Percentiles rank a stretch among this genome's conserved stretches.
These are phyloP conservation scores for Pascua sp. DNA, from an alignment of 1,284 basidiomycete genomes.

Conservation along the genomic window DNA sequence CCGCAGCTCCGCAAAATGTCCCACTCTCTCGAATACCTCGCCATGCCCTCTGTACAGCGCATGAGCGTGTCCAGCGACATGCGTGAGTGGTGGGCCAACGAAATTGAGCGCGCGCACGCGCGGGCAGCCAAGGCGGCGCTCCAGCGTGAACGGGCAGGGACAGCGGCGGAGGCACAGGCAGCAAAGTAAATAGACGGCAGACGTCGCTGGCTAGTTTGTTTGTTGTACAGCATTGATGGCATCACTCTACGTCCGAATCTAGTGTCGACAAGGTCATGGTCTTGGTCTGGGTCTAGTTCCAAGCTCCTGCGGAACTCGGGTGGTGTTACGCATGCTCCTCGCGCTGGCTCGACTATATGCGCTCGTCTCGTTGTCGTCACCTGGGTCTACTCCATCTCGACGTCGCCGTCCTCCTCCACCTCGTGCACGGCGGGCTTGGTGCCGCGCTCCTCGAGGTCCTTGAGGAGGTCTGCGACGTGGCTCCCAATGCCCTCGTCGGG, in stretches of 20 bases:
- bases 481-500: conserved; percentile 73
- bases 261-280: no score
- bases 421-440: conserved; percentile 62
- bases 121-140: conserved; percentile 10
- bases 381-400: conserved; percentile 48
- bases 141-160: conserved; percentile 2
- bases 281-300: background rate
- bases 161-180: background rate
- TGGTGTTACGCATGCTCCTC: background rate
- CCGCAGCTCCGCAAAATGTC: conserved; percentile 43
- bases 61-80: conserved; percentile 42
- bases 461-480: conserved; percentile 71
- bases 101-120: conserved; percentile 23
- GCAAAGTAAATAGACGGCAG: background rate
- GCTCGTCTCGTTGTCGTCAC: conserved; percentile 59
- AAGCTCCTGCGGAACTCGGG: background rate
- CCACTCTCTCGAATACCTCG: conserved; percentile 46
- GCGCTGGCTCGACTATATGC: conserved; percentile 59
- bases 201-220: background rate
- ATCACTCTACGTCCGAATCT: background rate
- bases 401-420: conserved; percentile 43
- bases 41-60: conserved; percentile 35
- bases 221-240: conserved; percentile 12
- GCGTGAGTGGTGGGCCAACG: conserved; percentile 46
- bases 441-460: conserved; percentile 65